Evolutionary conservation across 73 alveolate genomes (phyloP).

Genomic region (Halteria grandinella): DNA sequence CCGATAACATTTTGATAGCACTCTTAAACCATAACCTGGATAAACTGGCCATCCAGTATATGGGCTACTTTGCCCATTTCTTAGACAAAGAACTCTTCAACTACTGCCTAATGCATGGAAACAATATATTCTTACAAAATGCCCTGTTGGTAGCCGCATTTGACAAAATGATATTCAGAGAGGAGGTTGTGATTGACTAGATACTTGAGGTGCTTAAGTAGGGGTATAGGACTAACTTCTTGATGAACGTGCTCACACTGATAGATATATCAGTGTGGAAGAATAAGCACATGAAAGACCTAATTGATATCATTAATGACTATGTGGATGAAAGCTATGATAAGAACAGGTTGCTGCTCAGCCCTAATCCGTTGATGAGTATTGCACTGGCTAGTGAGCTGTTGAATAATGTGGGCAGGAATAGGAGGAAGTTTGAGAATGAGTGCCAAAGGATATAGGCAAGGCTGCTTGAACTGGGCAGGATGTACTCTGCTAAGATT

Average conservation of each 20-base stretch:
- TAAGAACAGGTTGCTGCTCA: conserved; percentile 62
- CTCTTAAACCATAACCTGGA: conserved; percentile 40
- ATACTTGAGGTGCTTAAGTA: conserved; percentile 34
- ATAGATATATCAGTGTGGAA: conserved; percentile 67
- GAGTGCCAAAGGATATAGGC: conserved; percentile 33
- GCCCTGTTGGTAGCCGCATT: conserved; percentile 54
- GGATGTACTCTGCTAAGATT: conserved; percentile 67
- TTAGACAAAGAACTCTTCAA: conserved; percentile 55
- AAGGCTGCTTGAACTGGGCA: conserved; percentile 51
- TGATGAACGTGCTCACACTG: conserved; percentile 46
- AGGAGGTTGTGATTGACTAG: conserved; percentile 48
- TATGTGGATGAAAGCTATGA: conserved; percentile 46
- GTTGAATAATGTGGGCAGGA: conserved; percentile 14
- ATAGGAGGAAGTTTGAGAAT: conserved; percentile 59
- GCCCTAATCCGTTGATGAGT: conserved; percentile 68
- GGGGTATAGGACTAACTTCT: conserved; percentile 58
- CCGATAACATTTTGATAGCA: conserved; percentile 50
- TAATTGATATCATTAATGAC: conserved; percentile 51
- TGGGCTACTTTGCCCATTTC: conserved; percentile 59
- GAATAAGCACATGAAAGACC: conserved; percentile 55
- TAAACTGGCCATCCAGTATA: conserved; percentile 47
- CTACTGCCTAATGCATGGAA: conserved; percentile 55
- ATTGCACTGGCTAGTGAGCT: conserved; percentile 64
- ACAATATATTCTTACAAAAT: conserved; percentile 40
- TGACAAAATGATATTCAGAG: conserved; percentile 63